Conservation (phyloP, 2,329 filamentous ascomycete genomes). For the Apiospora saccharicola region DNA sequence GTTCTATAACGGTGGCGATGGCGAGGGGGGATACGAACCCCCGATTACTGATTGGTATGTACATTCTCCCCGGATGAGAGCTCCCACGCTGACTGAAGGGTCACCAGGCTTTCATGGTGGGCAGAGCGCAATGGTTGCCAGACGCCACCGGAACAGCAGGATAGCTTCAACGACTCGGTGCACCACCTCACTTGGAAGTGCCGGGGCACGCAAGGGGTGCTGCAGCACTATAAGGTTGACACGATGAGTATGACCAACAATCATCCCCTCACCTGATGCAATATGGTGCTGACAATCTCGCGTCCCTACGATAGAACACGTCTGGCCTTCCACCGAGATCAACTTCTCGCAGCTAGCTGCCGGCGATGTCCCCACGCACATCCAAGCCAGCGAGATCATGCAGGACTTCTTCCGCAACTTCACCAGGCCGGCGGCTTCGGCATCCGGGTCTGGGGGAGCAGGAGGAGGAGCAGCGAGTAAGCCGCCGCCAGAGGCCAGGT, state of each 20-base stretch:
- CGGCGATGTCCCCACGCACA: slow-evolving; percentile 48
- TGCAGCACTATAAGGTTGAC: slow-evolving; percentile 55
- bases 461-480: not conserved
- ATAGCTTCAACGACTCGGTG: slow-evolving; percentile 48
- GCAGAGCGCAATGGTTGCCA: slow-evolving; percentile 48
- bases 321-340: slow-evolving; percentile 53
- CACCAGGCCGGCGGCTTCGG: slow-evolving; percentile 33
- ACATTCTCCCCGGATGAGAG: too few relatives aligned
- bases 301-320: slow-evolving; percentile 43
- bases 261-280: not conserved
- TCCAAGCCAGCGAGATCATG: slow-evolving; percentile 52
- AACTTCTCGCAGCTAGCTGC: slow-evolving; percentile 53
- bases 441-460: too few relatives aligned
- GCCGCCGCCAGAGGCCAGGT: not conserved
- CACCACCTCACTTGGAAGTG: slow-evolving; percentile 53
- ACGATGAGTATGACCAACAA: slow-evolving; percentile 45
- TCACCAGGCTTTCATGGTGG: slow-evolving; percentile 46
- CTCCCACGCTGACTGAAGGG: not conserved
- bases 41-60: slow-evolving; percentile 48
- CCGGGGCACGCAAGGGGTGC: slow-evolving; percentile 40
- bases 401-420: slow-evolving; percentile 53
- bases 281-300: slow-evolving; percentile 1
- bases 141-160: slow-evolving; percentile 41
- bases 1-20: slow-evolving; percentile 50
- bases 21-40: slow-evolving; percentile 50